Evolutionary conservation across 192 early-diverging fungal species (phyloP).

Genomic region (Physocladia obscura): DNA sequence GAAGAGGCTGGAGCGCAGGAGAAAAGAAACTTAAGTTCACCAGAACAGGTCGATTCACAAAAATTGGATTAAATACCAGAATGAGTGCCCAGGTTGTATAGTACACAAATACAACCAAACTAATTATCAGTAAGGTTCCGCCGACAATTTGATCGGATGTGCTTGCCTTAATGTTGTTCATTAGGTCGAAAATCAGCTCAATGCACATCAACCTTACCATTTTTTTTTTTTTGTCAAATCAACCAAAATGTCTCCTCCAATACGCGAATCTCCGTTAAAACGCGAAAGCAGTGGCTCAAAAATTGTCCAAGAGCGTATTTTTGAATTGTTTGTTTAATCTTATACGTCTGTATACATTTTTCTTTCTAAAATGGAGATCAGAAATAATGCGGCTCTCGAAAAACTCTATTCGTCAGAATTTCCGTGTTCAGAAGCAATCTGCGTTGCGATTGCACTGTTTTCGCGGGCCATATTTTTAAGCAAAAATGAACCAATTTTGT

Average conservation of each 20-base stretch:
- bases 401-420: background rate
- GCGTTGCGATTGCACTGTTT: constrained; percentile 34
- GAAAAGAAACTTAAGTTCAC: background rate
- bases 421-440: background rate
- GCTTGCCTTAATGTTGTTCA: constrained; percentile 17
- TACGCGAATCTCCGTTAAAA: too few relatives aligned
- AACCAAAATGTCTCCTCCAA: too few relatives aligned
- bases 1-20: constrained; percentile 65
- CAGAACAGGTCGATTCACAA: background rate
- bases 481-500: constrained; percentile 41
- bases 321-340: too few relatives aligned
- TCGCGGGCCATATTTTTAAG: constrained; percentile 40
- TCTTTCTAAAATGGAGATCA: too few relatives aligned
- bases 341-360: too few relatives aligned
- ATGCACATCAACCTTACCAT: too few relatives aligned
- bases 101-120: constrained; percentile 77
- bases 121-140: constrained; percentile 65
- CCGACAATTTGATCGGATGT: constrained; percentile 78
- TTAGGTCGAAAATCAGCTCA: too few relatives aligned
- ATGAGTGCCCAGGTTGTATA: constrained; percentile 89
- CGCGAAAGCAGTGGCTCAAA: too few relatives aligned
- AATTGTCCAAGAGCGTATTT: too few relatives aligned
- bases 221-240: too few relatives aligned
- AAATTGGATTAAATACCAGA: constrained; percentile 55
- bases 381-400: constrained; percentile 10